Percentiles rank a stretch among this genome's conserved stretches.
phyloP scores from a whole-genome alignment of 306 rosid genomes.

The Hylodesmum podocarpum region DNA sequence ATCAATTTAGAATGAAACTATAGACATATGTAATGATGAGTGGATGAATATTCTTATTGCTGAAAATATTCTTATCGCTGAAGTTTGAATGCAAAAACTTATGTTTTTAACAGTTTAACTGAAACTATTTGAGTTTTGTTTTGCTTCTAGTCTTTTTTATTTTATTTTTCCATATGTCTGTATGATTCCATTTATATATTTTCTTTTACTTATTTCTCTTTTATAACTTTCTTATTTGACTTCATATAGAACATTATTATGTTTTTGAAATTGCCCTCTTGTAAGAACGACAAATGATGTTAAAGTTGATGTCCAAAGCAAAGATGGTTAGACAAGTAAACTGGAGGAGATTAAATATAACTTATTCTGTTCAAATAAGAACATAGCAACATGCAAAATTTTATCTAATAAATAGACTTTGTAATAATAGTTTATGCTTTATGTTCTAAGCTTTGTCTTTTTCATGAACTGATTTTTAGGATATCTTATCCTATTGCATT shows the following conservation, averaged over 20 bases:
- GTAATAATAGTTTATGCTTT: no score
- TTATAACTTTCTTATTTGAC: background rate
- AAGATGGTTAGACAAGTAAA: no score
- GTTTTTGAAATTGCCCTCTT: background rate
- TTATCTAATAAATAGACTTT: no score
- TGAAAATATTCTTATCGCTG: background rate
- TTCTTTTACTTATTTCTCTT: background rate
- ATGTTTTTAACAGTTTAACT: background rate
- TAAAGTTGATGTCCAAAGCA: background rate
- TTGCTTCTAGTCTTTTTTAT: background rate
- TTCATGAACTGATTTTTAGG: background rate
- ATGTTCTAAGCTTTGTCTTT: background rate
- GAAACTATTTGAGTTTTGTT: background rate
- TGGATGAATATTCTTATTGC: background rate
- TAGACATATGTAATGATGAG: background rate
- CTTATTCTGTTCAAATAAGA: no score
- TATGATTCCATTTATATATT: background rate
- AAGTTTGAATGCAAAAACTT: background rate
- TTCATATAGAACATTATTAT: background rate
- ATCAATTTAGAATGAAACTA: background rate
- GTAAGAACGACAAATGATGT: background rate
- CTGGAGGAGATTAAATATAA: no score
- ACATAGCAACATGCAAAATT: no score
- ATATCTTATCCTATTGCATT: background rate
- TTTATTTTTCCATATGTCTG: background rate